phyloP scores from a whole-genome alignment of 345 rosid species.

The Pelargonium nanum region DNA sequence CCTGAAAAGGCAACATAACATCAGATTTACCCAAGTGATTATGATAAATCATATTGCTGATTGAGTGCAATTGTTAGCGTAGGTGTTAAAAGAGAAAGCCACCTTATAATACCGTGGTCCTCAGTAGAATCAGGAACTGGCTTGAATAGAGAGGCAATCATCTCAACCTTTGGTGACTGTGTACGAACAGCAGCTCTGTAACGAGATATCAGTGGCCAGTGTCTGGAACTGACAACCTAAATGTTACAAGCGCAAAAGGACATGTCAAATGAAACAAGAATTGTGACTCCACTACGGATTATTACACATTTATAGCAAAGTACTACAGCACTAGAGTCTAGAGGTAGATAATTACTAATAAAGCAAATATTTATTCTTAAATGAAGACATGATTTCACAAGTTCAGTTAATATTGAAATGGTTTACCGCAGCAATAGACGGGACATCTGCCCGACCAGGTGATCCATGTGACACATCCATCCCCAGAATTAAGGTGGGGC shows the following conservation, averaged over 20 bases:
- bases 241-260: neutral
- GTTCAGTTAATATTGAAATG: slow-evolving; percentile 1
- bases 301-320: neutral
- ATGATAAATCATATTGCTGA: neutral
- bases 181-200: slow-evolving; percentile 43
- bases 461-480: slow-evolving; percentile 80
- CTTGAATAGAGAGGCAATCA: slow-evolving; percentile 37
- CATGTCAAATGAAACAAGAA: neutral
- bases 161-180: slow-evolving; percentile 37
- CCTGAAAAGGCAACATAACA: slow-evolving; percentile 10
- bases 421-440: slow-evolving; percentile 58
- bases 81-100: neutral
- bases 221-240: slow-evolving; percentile 40
- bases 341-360: no score
- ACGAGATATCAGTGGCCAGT: slow-evolving; percentile 41
- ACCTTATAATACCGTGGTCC: slow-evolving; percentile 37
- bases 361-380: neutral
- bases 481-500: slow-evolving; percentile 57
- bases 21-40: neutral
- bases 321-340: no score
- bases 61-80: neutral
- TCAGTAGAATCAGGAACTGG: slow-evolving; percentile 17
- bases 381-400: slow-evolving; percentile 2
- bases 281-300: neutral
- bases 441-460: slow-evolving; percentile 59